A percentile compares a stretch with the other conserved stretches of the same genome.
Evolutionary conservation across 305 asterid genomes (phyloP).

Genomic region (Plantago coronopus): DNA sequence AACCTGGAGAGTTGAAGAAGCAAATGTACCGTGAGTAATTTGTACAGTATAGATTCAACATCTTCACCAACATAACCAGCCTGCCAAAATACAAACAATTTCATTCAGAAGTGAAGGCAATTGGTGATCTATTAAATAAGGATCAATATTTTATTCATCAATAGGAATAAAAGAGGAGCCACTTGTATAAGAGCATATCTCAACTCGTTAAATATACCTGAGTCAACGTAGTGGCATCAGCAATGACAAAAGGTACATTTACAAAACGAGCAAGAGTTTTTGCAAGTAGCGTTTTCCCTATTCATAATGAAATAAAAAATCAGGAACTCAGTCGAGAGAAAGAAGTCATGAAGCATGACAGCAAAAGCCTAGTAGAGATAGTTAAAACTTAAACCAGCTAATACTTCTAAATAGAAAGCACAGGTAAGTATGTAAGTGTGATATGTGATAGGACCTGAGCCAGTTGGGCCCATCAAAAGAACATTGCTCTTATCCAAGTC

Average conservation of each 20-base stretch:
- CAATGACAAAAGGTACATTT: conserved; percentile 93
- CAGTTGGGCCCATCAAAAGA: conserved; percentile 94
- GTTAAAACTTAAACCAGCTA: conserved; percentile 22
- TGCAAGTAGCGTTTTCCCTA: conserved; percentile 94
- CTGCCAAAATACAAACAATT: conserved; percentile 43
- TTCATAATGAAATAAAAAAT: conserved; percentile 29
- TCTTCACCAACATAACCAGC: conserved; percentile 99
- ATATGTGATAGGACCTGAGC: conserved; percentile 58
- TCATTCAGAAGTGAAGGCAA: neutral
- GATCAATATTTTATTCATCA: neutral
- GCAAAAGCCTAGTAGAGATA: conserved; percentile 13
- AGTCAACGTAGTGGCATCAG: conserved; percentile 91
- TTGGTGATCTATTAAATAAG: neutral
- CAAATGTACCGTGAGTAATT: conserved; percentile 59
- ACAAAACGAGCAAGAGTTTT: conserved; percentile 95
- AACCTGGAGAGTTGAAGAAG: neutral
- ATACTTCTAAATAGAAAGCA: conserved; percentile 18
- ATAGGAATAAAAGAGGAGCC: neutral
- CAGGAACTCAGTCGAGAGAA: conserved; percentile 25
- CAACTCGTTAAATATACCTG: conserved; percentile 42
- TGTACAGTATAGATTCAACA: conserved; percentile 90
- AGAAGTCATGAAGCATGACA: conserved; percentile 24
- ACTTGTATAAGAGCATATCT: too few relatives aligned
- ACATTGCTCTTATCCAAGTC: conserved; percentile 95
- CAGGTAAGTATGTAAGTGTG: conserved; percentile 19